phyloP scores from a whole-genome alignment of 345 rosid genomes.

The Heritiera littoralis region DNA sequence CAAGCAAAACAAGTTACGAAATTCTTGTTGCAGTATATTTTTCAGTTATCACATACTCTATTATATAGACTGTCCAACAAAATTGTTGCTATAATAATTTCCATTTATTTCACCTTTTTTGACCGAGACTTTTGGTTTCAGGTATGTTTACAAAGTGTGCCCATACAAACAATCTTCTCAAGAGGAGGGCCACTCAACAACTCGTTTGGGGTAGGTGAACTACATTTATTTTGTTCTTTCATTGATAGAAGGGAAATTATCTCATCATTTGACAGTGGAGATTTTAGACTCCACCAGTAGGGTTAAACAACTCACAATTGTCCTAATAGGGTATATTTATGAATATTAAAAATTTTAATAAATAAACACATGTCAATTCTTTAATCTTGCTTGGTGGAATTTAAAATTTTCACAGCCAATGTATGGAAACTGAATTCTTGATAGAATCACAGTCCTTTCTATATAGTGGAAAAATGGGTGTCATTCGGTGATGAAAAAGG shows the following conservation, averaged over 20 bases:
- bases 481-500: not conserved
- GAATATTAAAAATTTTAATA: not conserved
- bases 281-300: not conserved
- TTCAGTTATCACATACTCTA: not conserved
- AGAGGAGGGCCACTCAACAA: conserved; percentile 67
- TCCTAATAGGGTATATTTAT: not conserved
- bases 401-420: not conserved
- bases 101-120: conserved; percentile 18
- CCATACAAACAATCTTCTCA: conserved; percentile 86
- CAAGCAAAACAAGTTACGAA: conserved; percentile 80
- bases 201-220: conserved; percentile 73
- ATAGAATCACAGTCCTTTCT: not conserved
- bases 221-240: conserved; percentile 13
- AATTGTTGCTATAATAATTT: conserved; percentile 9
- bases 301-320: not conserved
- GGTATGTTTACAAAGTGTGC: conserved; percentile 94
- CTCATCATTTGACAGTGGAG: not conserved
- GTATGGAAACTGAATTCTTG: not conserved
- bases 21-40: conserved; percentile 3
- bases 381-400: not conserved
- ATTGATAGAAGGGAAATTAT: conserved; percentile 3
- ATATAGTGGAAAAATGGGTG: not conserved
- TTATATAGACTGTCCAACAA: conserved; percentile 8
- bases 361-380: not conserved
- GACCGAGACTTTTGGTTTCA: conserved; percentile 30